A percentile compares a stretch with the other conserved stretches of the same genome.
These are phyloP conservation scores for Rhodotorula sp. DNA, from an alignment of 1,284 basidiomycete species.

Conservation along the genomic window DNA sequence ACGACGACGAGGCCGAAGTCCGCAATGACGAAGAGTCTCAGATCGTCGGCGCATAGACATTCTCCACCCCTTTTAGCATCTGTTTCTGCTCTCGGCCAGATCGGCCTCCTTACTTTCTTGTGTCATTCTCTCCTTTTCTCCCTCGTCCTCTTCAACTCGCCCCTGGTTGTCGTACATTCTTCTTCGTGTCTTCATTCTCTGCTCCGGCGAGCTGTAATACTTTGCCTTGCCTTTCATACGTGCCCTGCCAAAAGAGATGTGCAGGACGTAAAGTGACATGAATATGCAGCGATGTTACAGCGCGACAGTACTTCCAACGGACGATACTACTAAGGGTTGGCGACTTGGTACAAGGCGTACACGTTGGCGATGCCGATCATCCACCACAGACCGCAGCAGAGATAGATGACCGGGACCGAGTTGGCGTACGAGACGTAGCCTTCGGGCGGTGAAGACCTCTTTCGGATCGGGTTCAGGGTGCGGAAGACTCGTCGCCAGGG, in stretches of 20 bases:
- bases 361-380: slow-evolving; percentile 33
- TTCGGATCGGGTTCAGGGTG: slow-evolving; percentile 37
- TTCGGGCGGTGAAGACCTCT: slow-evolving; percentile 4
- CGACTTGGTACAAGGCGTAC: slow-evolving; percentile 32
- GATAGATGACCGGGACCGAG: slow-evolving; percentile 32
- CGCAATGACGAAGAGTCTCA: neutral
- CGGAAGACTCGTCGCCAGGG: neutral
- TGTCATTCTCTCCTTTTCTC: neutral
- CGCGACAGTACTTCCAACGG: neutral
- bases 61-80: no score
- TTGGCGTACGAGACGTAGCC: slow-evolving; percentile 40
- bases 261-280: neutral
- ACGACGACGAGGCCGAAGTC: slow-evolving; percentile 25
- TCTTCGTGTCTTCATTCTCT: no score
- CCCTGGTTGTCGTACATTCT: no score
- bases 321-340: neutral
- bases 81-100: no score
- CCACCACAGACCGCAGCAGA: slow-evolving; percentile 23
- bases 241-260: no score
- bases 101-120: no score
- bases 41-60: neutral
- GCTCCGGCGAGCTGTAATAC: no score
- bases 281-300: neutral
- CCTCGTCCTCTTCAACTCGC: neutral
- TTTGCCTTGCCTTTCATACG: no score